Evolutionary conservation across 2,329 filamentous ascomycete genomes (phyloP).

Genomic region (Colletotrichum kahawae): DNA sequence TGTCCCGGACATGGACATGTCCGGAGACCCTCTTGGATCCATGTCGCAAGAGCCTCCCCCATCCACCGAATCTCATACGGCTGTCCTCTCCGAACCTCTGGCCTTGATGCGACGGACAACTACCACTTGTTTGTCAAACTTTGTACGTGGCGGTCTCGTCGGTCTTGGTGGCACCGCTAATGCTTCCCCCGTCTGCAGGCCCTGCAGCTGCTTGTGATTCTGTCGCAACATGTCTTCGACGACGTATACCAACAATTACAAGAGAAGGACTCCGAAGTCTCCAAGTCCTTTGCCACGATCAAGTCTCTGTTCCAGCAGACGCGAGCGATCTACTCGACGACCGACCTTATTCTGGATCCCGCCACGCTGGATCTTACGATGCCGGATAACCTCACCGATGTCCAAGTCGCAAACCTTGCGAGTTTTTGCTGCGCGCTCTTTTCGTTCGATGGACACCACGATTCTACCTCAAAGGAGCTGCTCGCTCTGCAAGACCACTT

Average conservation of each 20-base stretch:
- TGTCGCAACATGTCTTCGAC: conserved; percentile 41
- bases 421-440: conserved; percentile 44
- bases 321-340: conserved; percentile 36
- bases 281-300: conserved; percentile 34
- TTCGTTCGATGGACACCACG: conserved; percentile 45
- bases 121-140: conserved; percentile 43
- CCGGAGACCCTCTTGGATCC: conserved; percentile 8
- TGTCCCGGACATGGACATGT: conserved; percentile 30
- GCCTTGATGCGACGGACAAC: conserved; percentile 43
- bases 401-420: conserved; percentile 55
- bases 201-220: conserved; percentile 41
- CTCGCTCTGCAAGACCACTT: conserved; percentile 49
- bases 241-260: conserved; percentile 37
- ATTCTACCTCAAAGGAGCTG: conserved; percentile 37
- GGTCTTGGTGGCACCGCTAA: conserved; percentile 18
- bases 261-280: conserved; percentile 37
- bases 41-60: conserved; percentile 23
- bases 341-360: conserved; percentile 35
- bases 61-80: conserved; percentile 26
- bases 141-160: conserved; percentile 36
- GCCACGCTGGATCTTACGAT: conserved; percentile 33
- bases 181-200: conserved; percentile 29
- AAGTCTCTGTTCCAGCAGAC: conserved; percentile 37
- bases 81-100: conserved; percentile 40
- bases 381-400: conserved; percentile 37